These are phyloP conservation scores for Fragaria vesca DNA, from an alignment of 306 rosid species.

Conservation along the genomic window DNA sequence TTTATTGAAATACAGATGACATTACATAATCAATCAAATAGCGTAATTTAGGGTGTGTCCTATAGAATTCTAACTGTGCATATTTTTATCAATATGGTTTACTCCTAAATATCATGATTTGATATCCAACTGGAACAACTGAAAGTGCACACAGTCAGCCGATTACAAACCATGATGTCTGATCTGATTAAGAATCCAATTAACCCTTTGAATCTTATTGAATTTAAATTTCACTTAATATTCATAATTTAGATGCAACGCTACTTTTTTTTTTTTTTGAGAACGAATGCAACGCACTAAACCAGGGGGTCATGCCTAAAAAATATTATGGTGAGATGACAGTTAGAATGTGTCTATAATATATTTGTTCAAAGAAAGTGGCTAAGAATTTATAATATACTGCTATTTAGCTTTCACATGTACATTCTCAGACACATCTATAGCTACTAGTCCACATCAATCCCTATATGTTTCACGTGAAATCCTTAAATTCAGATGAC, in stretches of 20 bases:
- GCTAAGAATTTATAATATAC: slow-evolving; percentile 5
- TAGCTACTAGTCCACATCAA: slow-evolving; percentile 10
- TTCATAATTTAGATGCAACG: neutral
- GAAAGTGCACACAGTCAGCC: neutral
- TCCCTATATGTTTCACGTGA: neutral
- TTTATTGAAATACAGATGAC: neutral
- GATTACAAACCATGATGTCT: neutral
- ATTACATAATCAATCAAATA: neutral
- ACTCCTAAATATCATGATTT: neutral
- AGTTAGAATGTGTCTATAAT: neutral
- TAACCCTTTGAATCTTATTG: neutral
- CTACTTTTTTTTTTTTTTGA: neutral
- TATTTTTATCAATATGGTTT: neutral
- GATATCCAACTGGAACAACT: neutral
- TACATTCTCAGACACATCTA: slow-evolving; percentile 18
- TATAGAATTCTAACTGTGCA: neutral
- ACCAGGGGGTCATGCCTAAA: neutral
- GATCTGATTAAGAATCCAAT: neutral
- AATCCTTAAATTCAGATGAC: neutral
- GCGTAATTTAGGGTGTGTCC: neutral
- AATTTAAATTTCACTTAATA: neutral
- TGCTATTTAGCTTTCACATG: neutral
- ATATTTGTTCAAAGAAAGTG: neutral
- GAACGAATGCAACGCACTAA: no score
- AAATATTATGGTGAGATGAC: neutral